Base-by-base conservation (phyloP, 2,329 filamentous ascomycete genomes). In the Fusarium goolgardi region DNA sequence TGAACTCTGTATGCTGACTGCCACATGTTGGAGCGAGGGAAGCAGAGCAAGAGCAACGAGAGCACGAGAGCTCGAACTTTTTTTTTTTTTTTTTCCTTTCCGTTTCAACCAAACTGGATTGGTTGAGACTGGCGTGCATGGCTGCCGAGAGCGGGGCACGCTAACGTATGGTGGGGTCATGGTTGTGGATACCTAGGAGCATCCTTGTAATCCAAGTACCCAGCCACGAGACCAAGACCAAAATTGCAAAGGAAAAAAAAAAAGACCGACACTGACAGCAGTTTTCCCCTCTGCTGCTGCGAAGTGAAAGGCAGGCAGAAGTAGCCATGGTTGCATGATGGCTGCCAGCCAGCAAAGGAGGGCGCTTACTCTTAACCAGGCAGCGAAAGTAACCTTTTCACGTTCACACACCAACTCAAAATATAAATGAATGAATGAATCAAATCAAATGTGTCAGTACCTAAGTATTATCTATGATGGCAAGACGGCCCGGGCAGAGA, bases 21-120 rank as follows among this genome's bases (percentile, higher is more conserved):
- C 50, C 55, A 65, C 55, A 68, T 56, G 37, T 32, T 51, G 52
- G 35, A 68, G 53, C 32, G 46, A 45, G 51, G 52, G 50, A 43
- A 45, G 20, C 40, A 68, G 67, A 68, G 41, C 41, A 45, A 20
- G 43, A 45, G 40, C 40, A 23, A 41, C 21, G 15, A 43, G 40
- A 72, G 75, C 76, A 77, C 75, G 69, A 78, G 75, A 78, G 76
- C 76, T 78, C 57, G 75, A 72, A 77, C 72, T 76, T 78, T 79
- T 78, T 73, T 77, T 59, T 55, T 31, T 61, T 57, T 63, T 63
- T 49, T 41, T 74, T 73, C 71, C 69, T 74, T 75, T 74, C 70
- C 71, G 69, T 74, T 75, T 74, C 70, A 73, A 64, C 56, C 44
- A 50, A 55, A 58, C 68, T 65, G 71, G 60, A 79, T 80, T 80